Percentiles rank a stretch among this genome's conserved stretches.
Conservation (phyloP, 345 rosid species). For the Psidium friedrichsthalianum region DNA sequence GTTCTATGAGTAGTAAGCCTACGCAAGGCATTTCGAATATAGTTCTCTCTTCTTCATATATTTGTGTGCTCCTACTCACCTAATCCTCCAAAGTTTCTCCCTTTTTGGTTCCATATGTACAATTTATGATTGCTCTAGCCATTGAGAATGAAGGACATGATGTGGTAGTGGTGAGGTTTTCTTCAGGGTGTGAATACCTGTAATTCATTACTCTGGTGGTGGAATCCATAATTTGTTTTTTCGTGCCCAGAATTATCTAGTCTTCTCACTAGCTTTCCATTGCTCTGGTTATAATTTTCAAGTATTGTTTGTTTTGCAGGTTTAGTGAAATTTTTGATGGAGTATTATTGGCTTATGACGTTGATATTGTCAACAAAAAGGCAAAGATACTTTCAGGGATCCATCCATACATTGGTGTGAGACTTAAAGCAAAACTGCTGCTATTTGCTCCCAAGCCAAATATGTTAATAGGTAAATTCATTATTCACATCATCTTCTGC, state of each 20-base stretch:
- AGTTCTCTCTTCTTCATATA: neutral
- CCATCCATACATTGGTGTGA: slow-evolving; percentile 54
- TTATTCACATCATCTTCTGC: neutral
- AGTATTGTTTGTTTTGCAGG: slow-evolving; percentile 19
- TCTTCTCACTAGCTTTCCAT: neutral
- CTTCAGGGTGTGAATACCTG: neutral
- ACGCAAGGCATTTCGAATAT: neutral
- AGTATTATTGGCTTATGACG: slow-evolving; percentile 63
- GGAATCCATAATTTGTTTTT: neutral
- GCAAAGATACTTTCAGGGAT: slow-evolving; percentile 58
- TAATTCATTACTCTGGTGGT: neutral
- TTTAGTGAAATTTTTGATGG: slow-evolving; percentile 57
- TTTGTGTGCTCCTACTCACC: neutral
- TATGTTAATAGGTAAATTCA: slow-evolving; percentile 46
- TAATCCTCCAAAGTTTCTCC: neutral
- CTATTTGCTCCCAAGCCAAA: slow-evolving; percentile 69
- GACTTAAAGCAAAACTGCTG: slow-evolving; percentile 41
- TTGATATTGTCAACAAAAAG: slow-evolving; percentile 23
- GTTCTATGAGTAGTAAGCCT: neutral
- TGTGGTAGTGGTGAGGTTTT: neutral
- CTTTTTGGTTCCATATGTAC: neutral
- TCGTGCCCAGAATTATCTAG: no score
- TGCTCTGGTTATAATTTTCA: neutral
- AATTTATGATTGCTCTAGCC: neutral
- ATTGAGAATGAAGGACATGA: neutral